Conservation (phyloP, 768 basidiomycete genomes). For the Rhodotorula graminis region DNA sequence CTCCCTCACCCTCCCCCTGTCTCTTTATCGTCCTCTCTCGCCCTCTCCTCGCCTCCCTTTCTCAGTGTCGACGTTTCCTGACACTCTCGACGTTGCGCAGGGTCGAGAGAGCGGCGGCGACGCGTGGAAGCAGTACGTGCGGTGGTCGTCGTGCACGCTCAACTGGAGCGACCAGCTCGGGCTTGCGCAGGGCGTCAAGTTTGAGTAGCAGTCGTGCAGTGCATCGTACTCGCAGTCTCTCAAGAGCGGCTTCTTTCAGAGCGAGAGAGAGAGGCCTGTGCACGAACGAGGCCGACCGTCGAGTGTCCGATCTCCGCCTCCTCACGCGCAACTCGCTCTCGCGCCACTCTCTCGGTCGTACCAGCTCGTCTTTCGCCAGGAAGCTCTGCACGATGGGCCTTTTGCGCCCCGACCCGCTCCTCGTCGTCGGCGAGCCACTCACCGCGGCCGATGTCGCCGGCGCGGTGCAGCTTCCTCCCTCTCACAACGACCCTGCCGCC, state of each 20-base stretch:
- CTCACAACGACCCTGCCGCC: slow-evolving; percentile 6
- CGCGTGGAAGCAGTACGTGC: slow-evolving; percentile 63
- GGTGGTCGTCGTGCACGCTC: slow-evolving; percentile 74
- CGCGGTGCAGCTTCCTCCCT: slow-evolving; percentile 2
- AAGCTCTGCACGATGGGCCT: not conserved
- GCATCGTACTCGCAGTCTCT: no score
- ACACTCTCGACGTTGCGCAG: slow-evolving; percentile 47
- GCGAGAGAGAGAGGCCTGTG: no score
- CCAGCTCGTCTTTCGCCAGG: not conserved
- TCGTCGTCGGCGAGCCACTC: slow-evolving; percentile 6
- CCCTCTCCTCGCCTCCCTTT: no score
- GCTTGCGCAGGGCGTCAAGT: slow-evolving; percentile 87
- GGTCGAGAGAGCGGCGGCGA: slow-evolving; percentile 96
- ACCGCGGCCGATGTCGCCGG: not conserved
- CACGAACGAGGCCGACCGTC: no score
- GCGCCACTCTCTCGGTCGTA: not conserved
- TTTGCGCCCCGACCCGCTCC: not conserved
- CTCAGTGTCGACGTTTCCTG: not conserved
- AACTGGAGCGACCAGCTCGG: slow-evolving; percentile 87
- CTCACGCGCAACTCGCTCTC: not conserved
- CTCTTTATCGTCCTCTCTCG: no score
- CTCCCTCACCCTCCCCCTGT: no score
- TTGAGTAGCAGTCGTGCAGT: slow-evolving; percentile 44
- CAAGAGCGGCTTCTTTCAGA: no score
- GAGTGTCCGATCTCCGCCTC: no score